phyloP scores from a whole-genome alignment of 805 yeast species.

The Candida broadrunensis region DNA sequence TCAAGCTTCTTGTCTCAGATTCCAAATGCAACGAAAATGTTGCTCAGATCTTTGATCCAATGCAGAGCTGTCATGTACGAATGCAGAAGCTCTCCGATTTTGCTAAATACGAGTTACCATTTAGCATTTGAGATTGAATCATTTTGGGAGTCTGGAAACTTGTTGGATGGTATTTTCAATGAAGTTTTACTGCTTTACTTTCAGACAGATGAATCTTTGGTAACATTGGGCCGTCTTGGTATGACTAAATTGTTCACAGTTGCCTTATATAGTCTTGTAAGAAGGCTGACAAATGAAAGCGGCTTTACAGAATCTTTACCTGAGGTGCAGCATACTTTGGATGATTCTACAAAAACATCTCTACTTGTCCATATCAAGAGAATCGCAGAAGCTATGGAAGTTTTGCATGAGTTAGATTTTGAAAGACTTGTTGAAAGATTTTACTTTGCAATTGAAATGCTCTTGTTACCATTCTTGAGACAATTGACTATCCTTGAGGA shows the following conservation, averaged over 20 bases:
- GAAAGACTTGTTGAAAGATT: neutral
- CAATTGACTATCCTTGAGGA: constrained; percentile 31
- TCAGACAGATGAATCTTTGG: constrained; percentile 45
- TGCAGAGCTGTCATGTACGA: constrained; percentile 24
- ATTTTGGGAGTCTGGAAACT: constrained; percentile 21
- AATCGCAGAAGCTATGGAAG: neutral
- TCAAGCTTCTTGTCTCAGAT: constrained; percentile 21
- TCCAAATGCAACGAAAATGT: constrained; percentile 24
- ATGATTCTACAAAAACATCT: neutral
- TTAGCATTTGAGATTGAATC: constrained; percentile 14
- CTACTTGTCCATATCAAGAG: neutral
- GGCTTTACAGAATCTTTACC: neutral
- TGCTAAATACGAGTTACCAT: constrained; percentile 8
- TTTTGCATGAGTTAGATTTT: neutral
- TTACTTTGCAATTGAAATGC: constrained; percentile 4
- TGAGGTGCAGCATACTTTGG: neutral
- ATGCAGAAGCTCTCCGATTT: constrained; percentile 6
- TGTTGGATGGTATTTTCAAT: constrained; percentile 31
- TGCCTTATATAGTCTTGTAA: constrained; percentile 17
- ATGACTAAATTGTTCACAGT: constrained; percentile 24
- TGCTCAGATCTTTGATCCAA: constrained; percentile 44
- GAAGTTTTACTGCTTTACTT: constrained; percentile 39
- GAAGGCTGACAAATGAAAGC: neutral
- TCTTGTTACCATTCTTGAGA: constrained; percentile 19
- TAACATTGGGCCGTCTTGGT: constrained; percentile 30